phyloP scores from a whole-genome alignment of 345 rosid species.

The Angophora floribunda region DNA sequence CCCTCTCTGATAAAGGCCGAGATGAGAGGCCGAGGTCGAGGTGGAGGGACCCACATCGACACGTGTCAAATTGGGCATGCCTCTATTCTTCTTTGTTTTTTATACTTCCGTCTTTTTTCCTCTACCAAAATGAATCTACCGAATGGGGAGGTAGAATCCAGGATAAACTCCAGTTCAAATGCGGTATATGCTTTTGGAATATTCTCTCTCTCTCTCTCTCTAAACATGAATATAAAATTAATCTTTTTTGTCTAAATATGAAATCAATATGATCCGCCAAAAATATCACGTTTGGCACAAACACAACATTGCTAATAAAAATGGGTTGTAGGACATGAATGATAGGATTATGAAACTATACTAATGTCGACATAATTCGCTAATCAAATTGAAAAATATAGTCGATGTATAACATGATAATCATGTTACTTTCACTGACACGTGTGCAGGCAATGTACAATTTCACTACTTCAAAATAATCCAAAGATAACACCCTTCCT shows the following conservation, averaged over 20 bases:
- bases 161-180: slow-evolving; percentile 2
- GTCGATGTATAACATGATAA: accelerated
- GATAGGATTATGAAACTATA: accelerated
- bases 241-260: too few species aligned
- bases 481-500: background rate
- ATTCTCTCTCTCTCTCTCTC: background rate
- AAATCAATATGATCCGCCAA: background rate
- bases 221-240: background rate
- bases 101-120: background rate
- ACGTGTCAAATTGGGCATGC: background rate
- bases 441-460: accelerated
- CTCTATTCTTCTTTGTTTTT: background rate
- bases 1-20: background rate
- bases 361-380: accelerated
- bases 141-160: background rate
- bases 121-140: background rate
- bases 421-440: accelerated
- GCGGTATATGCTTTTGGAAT: slow-evolving; percentile 27
- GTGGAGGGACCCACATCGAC: background rate
- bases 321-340: accelerated
- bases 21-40: background rate
- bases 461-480: background rate
- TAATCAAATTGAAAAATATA: background rate
- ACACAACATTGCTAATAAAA: accelerated
- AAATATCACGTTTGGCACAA: background rate